These are phyloP conservation scores for Suillus plorans DNA, from an alignment of 768 basidiomycete genomes.

Conservation along the genomic window DNA sequence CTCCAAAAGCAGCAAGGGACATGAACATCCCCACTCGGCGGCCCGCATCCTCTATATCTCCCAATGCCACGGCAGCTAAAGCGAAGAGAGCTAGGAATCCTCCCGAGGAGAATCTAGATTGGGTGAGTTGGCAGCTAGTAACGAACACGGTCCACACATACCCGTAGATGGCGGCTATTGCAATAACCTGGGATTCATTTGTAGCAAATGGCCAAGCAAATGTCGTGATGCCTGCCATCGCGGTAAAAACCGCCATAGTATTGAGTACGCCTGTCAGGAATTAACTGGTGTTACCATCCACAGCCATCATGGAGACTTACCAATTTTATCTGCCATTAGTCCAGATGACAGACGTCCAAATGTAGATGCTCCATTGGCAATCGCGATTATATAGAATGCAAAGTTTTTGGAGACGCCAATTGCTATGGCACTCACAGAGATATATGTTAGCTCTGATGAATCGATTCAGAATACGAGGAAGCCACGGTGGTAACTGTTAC, in stretches of 20 bases:
- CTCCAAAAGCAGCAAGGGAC: conserved; percentile 59
- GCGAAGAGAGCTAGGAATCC: conserved; percentile 56
- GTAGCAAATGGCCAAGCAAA: conserved; percentile 70
- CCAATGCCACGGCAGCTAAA: conserved; percentile 61
- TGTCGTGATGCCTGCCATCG: conserved; percentile 55
- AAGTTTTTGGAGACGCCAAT: conserved; percentile 50
- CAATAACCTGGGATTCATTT: conserved; percentile 45
- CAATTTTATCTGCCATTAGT: conserved; percentile 51
- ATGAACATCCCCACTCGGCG: conserved; percentile 64
- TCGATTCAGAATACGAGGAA: conserved; percentile 7
- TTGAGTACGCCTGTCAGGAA: conserved; percentile 58
- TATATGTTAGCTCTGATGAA: conserved; percentile 60
- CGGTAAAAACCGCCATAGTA: conserved; percentile 63
- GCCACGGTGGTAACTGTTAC: neutral
- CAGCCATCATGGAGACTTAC: conserved; percentile 28
- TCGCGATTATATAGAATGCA: conserved; percentile 63
- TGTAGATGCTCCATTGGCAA: conserved; percentile 66
- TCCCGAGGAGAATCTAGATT: conserved; percentile 56
- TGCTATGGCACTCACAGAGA: conserved; percentile 54
- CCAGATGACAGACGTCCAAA: conserved; percentile 61
- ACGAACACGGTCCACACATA: conserved; percentile 27
- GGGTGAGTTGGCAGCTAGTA: neutral
- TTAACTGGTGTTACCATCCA: neutral
- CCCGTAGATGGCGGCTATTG: conserved; percentile 65
- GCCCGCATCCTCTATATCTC: conserved; percentile 60